These are phyloP conservation scores for Chlamydomonas incerta DNA, from an alignment of 139 green algal genomes.

Conservation along the genomic window DNA sequence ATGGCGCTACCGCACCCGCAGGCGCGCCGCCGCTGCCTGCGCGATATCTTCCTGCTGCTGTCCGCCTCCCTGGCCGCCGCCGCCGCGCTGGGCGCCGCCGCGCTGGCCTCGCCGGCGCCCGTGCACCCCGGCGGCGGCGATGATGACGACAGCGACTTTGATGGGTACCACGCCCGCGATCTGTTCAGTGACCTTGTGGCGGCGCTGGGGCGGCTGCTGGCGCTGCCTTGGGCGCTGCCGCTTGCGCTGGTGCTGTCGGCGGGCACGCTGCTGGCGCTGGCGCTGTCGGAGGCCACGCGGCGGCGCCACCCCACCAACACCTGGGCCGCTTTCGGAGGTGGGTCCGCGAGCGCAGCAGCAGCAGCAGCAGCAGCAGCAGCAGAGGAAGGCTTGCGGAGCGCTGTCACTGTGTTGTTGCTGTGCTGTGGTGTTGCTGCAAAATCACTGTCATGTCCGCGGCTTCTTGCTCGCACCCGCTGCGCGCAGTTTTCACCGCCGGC, in stretches of 20 bases:
- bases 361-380: too few species aligned
- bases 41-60: background rate
- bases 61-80: constrained; percentile 8
- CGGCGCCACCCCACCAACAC: constrained; percentile 10
- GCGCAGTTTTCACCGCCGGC: constrained; percentile 22
- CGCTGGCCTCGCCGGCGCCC: background rate
- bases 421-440: background rate
- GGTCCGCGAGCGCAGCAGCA: background rate
- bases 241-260: constrained; percentile 9
- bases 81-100: background rate
- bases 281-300: constrained; percentile 12
- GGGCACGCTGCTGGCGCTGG: constrained; percentile 29
- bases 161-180: too few species aligned
- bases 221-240: constrained; percentile 23
- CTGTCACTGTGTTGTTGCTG: too few species aligned
- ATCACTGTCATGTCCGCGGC: background rate
- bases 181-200: too few species aligned
- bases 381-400: too few species aligned
- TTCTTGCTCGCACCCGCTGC: background rate
- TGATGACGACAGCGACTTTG: too few species aligned
- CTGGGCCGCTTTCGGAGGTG: background rate
- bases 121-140: too few species aligned
- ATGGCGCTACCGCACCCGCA: too few species aligned
- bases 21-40: background rate
- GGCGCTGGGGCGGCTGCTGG: background rate